Conservation (phyloP, 306 rosid species). For the Prosopis cineraria region DNA sequence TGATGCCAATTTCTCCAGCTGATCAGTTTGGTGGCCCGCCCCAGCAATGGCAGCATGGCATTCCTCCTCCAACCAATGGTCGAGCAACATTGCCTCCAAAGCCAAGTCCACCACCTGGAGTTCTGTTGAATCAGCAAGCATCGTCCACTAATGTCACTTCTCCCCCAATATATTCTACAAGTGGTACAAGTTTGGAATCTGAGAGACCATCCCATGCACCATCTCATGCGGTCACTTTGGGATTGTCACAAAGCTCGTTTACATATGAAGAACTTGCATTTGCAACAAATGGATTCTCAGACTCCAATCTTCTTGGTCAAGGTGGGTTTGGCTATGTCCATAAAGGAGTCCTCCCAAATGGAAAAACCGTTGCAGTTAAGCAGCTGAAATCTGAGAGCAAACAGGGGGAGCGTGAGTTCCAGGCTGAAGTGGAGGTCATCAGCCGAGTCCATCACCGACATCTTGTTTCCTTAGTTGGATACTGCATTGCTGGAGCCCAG, state of each 20-base stretch:
- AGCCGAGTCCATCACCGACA: constrained; percentile 70
- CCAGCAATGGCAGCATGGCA: constrained; percentile 35
- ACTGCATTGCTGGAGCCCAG: constrained; percentile 49
- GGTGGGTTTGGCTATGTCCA: constrained; percentile 75
- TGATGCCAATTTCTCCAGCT: constrained; percentile 37
- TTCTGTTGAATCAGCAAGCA: constrained; percentile 6
- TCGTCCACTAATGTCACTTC: background rate
- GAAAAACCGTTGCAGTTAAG: constrained; percentile 65
- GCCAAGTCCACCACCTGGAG: constrained; percentile 27
- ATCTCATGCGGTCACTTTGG: constrained; percentile 36
- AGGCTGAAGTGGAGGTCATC: constrained; percentile 69
- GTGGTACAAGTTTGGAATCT: constrained; percentile 38
- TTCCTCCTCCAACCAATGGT: constrained; percentile 30
- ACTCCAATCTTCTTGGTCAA: constrained; percentile 61
- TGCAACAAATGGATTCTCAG: constrained; percentile 60
- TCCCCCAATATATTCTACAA: constrained; percentile 31
- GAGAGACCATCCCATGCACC: constrained; percentile 35
- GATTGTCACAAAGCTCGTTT: constrained; percentile 50
- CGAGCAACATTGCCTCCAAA: constrained; percentile 21
- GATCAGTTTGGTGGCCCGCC: constrained; percentile 40
- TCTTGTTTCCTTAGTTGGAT: constrained; percentile 71
- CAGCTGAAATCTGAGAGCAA: constrained; percentile 61
- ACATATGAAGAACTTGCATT: constrained; percentile 52
- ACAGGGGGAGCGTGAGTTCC: constrained; percentile 75
- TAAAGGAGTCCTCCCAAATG: constrained; percentile 68